Evolutionary conservation across 805 yeast genomes (phyloP), one percentile per base, ranked within the genome.

Genomic region (Zygosaccharomyces bisporus): DNA sequence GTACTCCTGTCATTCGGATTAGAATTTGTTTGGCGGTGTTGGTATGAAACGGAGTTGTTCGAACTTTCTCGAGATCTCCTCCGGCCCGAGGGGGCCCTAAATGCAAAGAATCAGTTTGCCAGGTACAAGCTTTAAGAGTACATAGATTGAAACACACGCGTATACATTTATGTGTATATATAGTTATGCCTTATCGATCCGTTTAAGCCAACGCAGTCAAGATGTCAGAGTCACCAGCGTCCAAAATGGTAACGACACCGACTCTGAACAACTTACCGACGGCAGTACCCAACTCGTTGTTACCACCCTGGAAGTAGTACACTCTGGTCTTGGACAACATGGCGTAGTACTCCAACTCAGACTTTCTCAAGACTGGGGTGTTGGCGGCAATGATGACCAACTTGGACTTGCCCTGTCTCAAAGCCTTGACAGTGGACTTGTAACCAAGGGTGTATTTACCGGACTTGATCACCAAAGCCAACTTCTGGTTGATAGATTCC

Each of bases 261-360:
- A 93, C 98, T 81, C 97, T 88, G 96, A 93, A 93, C 70, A 93
- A 88, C 78, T 87, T 91, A 90, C 99, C 99, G 79, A 96, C 91
- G 66, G 96, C 96, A 67, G 99, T 93, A 81, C 97, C 98, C 71
- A 91, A 87, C 80, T 91, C 98, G 79, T 91, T 91, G 96, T 91
- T 91, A 76, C 96, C 95, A 81, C 97, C 98, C 77, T 84, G 93
- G 95, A 90, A 93, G 90, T 90, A 95, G 93, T 91, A 90, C 57
- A 76, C 78, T 70, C 80, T 81, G 73, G 96, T 86, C 87, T 90
- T 91, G 73, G 98, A 86, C 74, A 93, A 85, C 99, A 93, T 91
- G 70, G 98, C 97, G 88, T 93, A 93, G 85, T 93, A 93, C 83
- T 93, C 99, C 75, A 93, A 83, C 84, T 93, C 99, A 64, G 98